A percentile compares a stretch with the other conserved stretches of the same genome.
Evolutionary conservation across 495 filamentous ascomycete genomes (phyloP).

Genomic region (Xylaria grammica): DNA sequence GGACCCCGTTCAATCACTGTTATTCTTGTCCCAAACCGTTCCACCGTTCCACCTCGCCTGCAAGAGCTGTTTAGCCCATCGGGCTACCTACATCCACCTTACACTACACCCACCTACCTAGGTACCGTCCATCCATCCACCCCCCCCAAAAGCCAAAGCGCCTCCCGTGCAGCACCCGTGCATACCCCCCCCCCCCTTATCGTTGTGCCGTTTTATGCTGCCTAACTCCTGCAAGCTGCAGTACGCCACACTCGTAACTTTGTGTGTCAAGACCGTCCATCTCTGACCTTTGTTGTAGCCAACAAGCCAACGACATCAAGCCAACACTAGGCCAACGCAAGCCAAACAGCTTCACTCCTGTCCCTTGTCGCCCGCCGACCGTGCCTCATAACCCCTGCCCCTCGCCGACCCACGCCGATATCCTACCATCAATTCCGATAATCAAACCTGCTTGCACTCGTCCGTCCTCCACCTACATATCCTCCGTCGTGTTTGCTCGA

Average conservation of each 20-base stretch:
- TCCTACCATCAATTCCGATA: constrained; percentile 13
- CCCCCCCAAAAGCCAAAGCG: constrained; percentile 10
- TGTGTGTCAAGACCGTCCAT: constrained; percentile 40
- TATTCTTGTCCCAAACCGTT: neutral
- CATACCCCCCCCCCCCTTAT: constrained; percentile 11
- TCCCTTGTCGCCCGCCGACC: constrained; percentile 3
- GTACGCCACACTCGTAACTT: constrained; percentile 44
- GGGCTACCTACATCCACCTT: neutral
- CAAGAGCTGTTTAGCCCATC: constrained; percentile 20
- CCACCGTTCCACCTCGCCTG: constrained; percentile 8
- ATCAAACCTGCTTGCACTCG: constrained; percentile 10
- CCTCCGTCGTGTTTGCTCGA: constrained; percentile 15
- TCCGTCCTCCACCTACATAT: constrained; percentile 11
- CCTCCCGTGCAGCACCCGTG: constrained; percentile 10
- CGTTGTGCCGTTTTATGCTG: constrained; percentile 18
- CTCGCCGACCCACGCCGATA: constrained; percentile 21
- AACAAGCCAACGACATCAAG: too few relatives aligned
- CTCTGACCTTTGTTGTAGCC: constrained; percentile 47
- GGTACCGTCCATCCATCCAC: neutral
- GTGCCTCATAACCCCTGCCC: constrained; percentile 16
- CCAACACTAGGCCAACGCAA: too few relatives aligned
- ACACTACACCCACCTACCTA: neutral
- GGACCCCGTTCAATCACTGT: neutral
- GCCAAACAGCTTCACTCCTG: constrained; percentile 28
- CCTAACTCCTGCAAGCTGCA: constrained; percentile 45